Percentiles rank a stretch among this genome's conserved stretches.
phyloP scores from a whole-genome alignment of 164 flowering plant genomes.

The Tetracentron sinense region DNA sequence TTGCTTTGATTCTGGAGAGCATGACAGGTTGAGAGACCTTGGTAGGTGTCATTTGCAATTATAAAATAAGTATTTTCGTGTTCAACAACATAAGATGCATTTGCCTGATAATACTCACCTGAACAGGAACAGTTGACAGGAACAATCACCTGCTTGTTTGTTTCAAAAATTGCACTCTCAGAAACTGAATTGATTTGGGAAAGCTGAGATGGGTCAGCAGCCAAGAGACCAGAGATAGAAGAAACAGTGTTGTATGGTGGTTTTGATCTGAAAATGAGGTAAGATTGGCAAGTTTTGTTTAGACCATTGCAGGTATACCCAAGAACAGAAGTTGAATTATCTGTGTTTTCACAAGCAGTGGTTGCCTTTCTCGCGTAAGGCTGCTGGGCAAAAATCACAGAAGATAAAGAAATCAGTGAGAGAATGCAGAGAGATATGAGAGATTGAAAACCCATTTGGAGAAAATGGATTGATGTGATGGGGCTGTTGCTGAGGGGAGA shows the following conservation, averaged over 20 bases:
- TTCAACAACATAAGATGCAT: constrained; percentile 40
- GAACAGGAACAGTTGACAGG: constrained; percentile 78
- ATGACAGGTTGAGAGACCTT: constrained; percentile 81
- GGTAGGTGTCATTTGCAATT: constrained; percentile 53
- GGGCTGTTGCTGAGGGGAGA: too few relatives aligned
- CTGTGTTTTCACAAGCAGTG: constrained; percentile 32
- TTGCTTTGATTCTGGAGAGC: constrained; percentile 39
- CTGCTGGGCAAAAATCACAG: constrained; percentile 44
- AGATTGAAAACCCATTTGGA: constrained; percentile 17
- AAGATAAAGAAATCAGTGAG: constrained; percentile 16
- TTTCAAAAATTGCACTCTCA: constrained; percentile 22
- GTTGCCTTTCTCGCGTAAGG: constrained; percentile 34
- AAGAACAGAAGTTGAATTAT: constrained; percentile 35
- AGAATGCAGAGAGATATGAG: constrained; percentile 18
- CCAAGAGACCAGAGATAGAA: constrained; percentile 50
- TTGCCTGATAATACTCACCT: constrained; percentile 54
- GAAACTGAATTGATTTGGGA: constrained; percentile 49
- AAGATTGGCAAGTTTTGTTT: constrained; percentile 47
- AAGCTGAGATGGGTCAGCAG: constrained; percentile 39
- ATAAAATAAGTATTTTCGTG: constrained; percentile 20
- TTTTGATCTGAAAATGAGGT: constrained; percentile 50
- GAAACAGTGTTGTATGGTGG: constrained; percentile 47
- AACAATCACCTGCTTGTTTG: constrained; percentile 47
- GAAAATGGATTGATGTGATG: background rate
- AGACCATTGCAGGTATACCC: constrained; percentile 63